Conservation (phyloP, 805 yeast species). For the Komagataella ulmi region DNA sequence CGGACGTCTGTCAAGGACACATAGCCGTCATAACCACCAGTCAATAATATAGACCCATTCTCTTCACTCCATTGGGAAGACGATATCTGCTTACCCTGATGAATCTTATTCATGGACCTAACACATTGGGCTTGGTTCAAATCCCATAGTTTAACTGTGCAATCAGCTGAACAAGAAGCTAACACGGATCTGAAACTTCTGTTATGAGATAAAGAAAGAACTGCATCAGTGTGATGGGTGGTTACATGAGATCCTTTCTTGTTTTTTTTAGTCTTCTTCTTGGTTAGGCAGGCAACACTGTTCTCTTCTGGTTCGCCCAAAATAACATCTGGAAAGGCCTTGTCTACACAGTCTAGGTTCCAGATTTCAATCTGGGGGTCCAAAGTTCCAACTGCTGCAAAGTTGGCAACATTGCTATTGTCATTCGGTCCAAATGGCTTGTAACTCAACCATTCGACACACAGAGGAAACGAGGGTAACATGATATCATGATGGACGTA, state of each 20-base stretch:
- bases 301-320: constrained; percentile 54
- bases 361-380: constrained; percentile 96
- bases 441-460: constrained; percentile 90
- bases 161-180: constrained; percentile 92
- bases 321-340: constrained; percentile 88
- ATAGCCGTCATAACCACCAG: constrained; percentile 90
- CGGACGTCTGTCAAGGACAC: constrained; percentile 80
- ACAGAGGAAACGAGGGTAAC: constrained; percentile 94
- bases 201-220: constrained; percentile 77
- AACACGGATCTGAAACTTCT: constrained; percentile 68
- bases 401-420: constrained; percentile 54
- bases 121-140: constrained; percentile 62
- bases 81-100: constrained; percentile 71
- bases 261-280: constrained; percentile 40
- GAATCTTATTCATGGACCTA: constrained; percentile 60
- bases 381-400: constrained; percentile 93
- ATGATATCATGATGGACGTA: constrained; percentile 94
- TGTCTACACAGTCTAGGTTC: constrained; percentile 88
- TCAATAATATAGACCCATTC: constrained; percentile 57
- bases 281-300: constrained; percentile 11
- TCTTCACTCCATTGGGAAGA: constrained; percentile 58
- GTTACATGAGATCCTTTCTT: constrained; percentile 36
- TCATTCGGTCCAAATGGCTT: constrained; percentile 38
- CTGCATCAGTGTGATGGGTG: constrained; percentile 88
- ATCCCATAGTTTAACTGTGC: constrained; percentile 94